Evolutionary conservation across 2,329 filamentous ascomycete genomes (phyloP).

Genomic region (Fusarium sp.): DNA sequence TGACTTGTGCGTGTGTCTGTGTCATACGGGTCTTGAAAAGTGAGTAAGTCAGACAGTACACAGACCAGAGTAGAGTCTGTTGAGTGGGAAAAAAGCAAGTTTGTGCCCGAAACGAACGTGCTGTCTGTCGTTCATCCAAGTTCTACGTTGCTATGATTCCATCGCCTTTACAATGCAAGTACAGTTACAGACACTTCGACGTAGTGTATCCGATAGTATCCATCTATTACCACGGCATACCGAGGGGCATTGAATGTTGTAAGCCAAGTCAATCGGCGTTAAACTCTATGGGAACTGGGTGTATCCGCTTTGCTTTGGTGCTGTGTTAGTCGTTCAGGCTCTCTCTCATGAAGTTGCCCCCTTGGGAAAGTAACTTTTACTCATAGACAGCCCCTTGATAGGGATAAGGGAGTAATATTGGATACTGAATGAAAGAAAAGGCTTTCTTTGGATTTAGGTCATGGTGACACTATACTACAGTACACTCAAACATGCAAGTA

Average conservation of each 20-base stretch:
- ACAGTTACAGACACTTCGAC: not conserved
- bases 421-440: not conserved
- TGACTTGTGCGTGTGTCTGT: not conserved
- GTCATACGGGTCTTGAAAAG: constrained; percentile 5
- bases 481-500: not conserved
- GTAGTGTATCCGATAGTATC: constrained; percentile 1
- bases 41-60: not conserved
- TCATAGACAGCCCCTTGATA: not conserved
- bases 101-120: constrained; percentile 1
- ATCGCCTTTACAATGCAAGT: not conserved
- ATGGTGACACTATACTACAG: not conserved
- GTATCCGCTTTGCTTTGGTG: not conserved
- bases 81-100: not conserved
- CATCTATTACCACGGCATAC: constrained; percentile 1
- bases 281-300: not conserved
- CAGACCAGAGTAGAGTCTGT: not conserved
- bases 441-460: not conserved
- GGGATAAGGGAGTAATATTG: not conserved
- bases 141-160: not conserved
- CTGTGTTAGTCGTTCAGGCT: not conserved
- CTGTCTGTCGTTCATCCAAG: not conserved
- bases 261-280: constrained; percentile 4
- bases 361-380: not conserved
- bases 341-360: not conserved
- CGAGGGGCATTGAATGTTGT: constrained; percentile 2